Base-by-base conservation (phyloP, 1,284 basidiomycete genomes). In the Phellopilus nigrolimitatus region DNA sequence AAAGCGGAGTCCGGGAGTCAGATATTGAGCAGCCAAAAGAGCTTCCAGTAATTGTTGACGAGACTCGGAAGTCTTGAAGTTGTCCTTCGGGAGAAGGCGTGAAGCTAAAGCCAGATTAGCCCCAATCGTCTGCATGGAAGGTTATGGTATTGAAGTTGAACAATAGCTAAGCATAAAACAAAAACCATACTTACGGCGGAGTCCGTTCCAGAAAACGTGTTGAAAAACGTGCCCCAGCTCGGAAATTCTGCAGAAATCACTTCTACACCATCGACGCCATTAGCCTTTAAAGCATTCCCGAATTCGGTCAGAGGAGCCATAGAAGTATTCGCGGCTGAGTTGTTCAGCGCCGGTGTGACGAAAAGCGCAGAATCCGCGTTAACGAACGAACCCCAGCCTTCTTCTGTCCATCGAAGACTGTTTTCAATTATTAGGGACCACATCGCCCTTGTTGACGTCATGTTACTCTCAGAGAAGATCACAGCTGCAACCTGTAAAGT, bases 311-410 rank as follows among this genome's bases (percentile, higher is more conserved):
- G 52, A 13, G 73, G 66, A n/a, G 63, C 61, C 68, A 75, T 69
- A 8, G 72, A 70, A 30, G 54, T 59, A n/a, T 60, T 56, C 1
- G 73, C 71, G 0, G 65, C 62, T 0, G 57, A 61, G 25, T 62
- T 51, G 22, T 59, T 62, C 28, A 68, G 56, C 13, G 27, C 49
- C 12, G 61, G 61, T 3, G 51, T 61, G 3, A 62, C 22, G 43
- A 60, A 65, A 9, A 65, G 54, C 25, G 66, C 49, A 19, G 61
- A 59, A 47, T 67, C 54, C 24, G 70, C 66, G 27, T 59, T 66
- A 3, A 71, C 68, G 50, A 72, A 71, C 4, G 75, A 76, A 36
- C 78, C 77, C 78, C 78, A 80, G 17, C 78, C 78, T 54, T 76
- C 69, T 19, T 71, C 59, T 6, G 69, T 70, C 73, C 72, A 75